phyloP scores from a whole-genome alignment of 2,329 filamentous ascomycete genomes.

The Ceratocystis harringtonii region DNA sequence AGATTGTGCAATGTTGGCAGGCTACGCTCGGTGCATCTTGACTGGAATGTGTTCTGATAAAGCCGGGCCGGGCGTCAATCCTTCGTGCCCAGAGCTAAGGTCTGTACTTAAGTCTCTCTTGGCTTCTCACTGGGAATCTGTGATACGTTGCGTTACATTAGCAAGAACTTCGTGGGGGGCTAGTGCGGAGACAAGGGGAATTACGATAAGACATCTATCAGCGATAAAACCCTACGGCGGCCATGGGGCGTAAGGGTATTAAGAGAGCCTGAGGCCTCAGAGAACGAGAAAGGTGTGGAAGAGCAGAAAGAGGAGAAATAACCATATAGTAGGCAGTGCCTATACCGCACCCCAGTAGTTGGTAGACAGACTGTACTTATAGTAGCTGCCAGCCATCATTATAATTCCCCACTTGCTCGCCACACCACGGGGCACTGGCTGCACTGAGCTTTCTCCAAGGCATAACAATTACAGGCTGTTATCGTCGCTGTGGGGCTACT shows the following conservation, averaged over 20 bases:
- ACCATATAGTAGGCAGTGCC: too few species aligned
- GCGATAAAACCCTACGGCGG: not conserved
- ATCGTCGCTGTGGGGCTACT: not conserved
- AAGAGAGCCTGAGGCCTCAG: too few species aligned
- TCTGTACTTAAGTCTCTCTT: too few species aligned
- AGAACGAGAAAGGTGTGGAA: too few species aligned
- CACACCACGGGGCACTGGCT: not conserved
- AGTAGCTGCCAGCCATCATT: too few species aligned
- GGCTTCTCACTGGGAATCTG: not conserved
- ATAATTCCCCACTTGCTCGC: not conserved
- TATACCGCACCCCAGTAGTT: too few species aligned
- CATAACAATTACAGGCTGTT: not conserved
- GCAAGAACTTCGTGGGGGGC: not conserved
- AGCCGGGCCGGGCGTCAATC: slow-evolving; percentile 1
- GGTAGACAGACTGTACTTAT: too few species aligned
- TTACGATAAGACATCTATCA: not conserved
- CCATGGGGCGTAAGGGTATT: too few species aligned
- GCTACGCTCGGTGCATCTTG: not conserved
- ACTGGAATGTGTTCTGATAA: not conserved
- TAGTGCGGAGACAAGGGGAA: not conserved
- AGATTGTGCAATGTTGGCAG: slow-evolving; percentile 2
- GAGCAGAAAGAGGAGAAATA: too few species aligned
- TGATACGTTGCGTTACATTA: slow-evolving; percentile 1
- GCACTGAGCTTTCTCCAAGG: not conserved
- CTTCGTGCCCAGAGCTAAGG: not conserved